Evolutionary conservation across 1,284 basidiomycete genomes (phyloP).

Genomic region (Trichosporon sp.): DNA sequence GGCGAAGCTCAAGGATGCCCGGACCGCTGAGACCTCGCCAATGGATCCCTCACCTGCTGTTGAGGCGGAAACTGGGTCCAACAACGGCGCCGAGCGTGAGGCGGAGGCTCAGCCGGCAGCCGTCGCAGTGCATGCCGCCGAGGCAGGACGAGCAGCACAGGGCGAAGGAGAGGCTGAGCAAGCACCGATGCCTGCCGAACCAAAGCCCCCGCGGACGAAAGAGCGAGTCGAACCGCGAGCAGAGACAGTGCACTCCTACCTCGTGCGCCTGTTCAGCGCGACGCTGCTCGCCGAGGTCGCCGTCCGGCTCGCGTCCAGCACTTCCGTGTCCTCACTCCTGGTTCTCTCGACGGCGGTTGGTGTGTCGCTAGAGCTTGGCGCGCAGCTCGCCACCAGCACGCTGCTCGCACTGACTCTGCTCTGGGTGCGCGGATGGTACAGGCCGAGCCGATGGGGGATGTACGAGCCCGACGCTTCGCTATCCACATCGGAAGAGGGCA

Average conservation of each 20-base stretch:
- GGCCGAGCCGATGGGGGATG: not conserved
- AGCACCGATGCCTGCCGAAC: not conserved
- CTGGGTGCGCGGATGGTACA: conserved; percentile 30
- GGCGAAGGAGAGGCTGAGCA: not conserved
- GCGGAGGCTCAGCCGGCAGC: not conserved
- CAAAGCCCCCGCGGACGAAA: not conserved
- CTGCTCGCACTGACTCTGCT: conserved; percentile 27
- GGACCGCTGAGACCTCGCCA: not conserved
- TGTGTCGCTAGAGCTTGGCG: conserved; percentile 27
- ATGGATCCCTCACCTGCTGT: no score
- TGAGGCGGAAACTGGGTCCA: not conserved
- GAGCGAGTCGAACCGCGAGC: not conserved
- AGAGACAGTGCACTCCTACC: conserved; percentile 1
- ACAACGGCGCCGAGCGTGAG: not conserved
- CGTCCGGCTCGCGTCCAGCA: conserved; percentile 14
- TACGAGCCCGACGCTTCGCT: not conserved
- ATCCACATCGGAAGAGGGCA: not conserved
- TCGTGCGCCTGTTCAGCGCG: conserved; percentile 16
- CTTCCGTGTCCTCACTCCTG: not conserved
- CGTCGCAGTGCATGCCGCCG: no score
- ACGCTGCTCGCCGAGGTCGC: conserved; percentile 32
- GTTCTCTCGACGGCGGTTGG: not conserved
- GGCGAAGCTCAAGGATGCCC: not conserved
- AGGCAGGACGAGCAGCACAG: not conserved
- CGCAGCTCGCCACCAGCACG: conserved; percentile 36